A percentile compares a stretch with the other conserved stretches of the same genome.
These are phyloP conservation scores for Mycotypha africana DNA, from an alignment of 371 early-diverging fungal genomes.

Conservation along the genomic window DNA sequence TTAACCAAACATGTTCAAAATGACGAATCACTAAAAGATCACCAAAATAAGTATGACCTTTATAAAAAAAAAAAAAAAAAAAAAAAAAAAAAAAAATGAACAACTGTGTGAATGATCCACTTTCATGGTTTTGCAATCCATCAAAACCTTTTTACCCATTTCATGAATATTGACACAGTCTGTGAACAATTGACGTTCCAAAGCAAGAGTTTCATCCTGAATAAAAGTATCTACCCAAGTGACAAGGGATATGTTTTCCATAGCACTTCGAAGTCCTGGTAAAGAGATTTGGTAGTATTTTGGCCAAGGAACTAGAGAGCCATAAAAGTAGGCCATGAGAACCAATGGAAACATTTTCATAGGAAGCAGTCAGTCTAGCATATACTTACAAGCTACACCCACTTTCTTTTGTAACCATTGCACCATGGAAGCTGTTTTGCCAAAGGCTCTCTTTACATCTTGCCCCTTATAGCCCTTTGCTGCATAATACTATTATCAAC, in stretches of 20 bases:
- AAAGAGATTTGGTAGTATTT: conserved; percentile 52
- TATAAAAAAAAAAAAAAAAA: too few species aligned
- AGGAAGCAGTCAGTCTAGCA: too few species aligned
- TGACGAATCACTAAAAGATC: conserved; percentile 51
- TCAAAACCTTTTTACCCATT: conserved; percentile 47
- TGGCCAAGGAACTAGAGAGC: conserved; percentile 44
- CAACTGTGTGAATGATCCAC: background rate
- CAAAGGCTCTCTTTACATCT: conserved; percentile 36
- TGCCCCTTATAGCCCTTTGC: conserved; percentile 27
- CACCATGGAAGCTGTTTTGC: conserved; percentile 46
- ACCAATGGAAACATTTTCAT: background rate
- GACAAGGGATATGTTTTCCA: conserved; percentile 58
- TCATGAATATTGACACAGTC: conserved; percentile 52
- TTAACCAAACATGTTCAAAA: conserved; percentile 66
- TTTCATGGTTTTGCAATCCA: too few species aligned
- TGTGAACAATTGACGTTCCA: conserved; percentile 16
- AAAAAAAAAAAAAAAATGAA: background rate
- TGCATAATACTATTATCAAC: conserved; percentile 42
- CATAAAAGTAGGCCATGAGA: background rate
- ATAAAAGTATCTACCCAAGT: conserved; percentile 28
- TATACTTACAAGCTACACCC: conserved; percentile 22
- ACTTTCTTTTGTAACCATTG: conserved; percentile 47
- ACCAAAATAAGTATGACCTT: conserved; percentile 60
- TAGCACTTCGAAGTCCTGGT: conserved; percentile 42
- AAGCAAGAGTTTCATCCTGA: conserved; percentile 26